Evolutionary conservation across 2,329 filamentous ascomycete species (phyloP).

Genomic region (Bertia moriformis): DNA sequence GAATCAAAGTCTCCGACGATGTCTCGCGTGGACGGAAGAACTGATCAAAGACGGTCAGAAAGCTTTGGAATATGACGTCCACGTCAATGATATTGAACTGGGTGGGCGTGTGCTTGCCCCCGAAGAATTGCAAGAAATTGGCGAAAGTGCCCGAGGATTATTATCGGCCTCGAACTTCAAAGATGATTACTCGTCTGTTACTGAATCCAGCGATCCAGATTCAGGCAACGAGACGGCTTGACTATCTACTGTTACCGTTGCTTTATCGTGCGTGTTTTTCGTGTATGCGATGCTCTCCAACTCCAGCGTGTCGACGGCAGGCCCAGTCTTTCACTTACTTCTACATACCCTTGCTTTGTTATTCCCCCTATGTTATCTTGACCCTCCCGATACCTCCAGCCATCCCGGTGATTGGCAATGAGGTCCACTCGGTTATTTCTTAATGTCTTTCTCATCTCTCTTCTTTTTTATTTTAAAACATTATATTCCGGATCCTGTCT

Average conservation of each 20-base stretch:
- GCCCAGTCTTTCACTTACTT: background rate
- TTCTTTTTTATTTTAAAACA: background rate
- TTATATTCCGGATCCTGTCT: background rate
- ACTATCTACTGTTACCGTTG: background rate
- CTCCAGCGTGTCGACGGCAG: background rate
- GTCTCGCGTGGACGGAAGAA: slow-evolving; percentile 53
- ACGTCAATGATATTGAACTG: slow-evolving; percentile 45
- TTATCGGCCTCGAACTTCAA: background rate
- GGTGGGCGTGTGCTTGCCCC: slow-evolving; percentile 45
- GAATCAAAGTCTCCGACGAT: slow-evolving; percentile 57
- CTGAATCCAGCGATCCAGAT: background rate
- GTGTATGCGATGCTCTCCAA: too few relatives aligned
- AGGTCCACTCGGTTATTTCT: background rate
- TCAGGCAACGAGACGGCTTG: background rate
- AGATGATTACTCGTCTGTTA: background rate
- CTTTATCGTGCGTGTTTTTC: too few relatives aligned
- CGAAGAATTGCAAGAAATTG: background rate
- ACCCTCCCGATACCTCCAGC: background rate
- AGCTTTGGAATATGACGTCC: slow-evolving; percentile 50
- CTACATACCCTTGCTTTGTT: background rate
- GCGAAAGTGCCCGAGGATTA: background rate
- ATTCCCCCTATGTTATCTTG: background rate
- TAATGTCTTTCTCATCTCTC: background rate
- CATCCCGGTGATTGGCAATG: too few relatives aligned
- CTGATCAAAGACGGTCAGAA: slow-evolving; percentile 54